Conservation (phyloP, 192 early-diverging fungal genomes). For the Tieghemiomyces parasiticus region DNA sequence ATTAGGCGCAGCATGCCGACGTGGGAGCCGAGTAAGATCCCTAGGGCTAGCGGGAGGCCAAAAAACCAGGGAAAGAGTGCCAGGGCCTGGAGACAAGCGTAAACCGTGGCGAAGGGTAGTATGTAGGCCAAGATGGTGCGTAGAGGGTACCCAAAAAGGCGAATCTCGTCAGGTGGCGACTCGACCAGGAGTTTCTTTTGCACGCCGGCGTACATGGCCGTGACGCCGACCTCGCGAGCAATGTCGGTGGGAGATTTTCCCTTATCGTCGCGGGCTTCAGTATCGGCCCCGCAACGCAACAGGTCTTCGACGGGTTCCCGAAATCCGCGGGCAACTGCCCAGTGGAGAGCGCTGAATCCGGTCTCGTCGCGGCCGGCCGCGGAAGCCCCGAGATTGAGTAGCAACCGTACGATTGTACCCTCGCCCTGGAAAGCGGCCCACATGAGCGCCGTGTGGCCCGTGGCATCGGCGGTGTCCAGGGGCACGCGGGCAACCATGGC, state of each 20-base stretch:
- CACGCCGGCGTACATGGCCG: conserved; percentile 14
- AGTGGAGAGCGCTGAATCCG: conserved; percentile 79
- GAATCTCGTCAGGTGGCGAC: conserved; percentile 13
- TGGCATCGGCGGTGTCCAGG: conserved; percentile 54
- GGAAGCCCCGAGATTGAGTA: conserved; percentile 53
- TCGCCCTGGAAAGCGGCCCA: conserved; percentile 89
- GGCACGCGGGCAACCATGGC: conserved; percentile 49
- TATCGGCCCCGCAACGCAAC: conserved; percentile 56
- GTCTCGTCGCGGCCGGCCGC: conserved; percentile 51
- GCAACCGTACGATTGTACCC: conserved; percentile 44
- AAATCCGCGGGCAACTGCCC: conserved; percentile 58
- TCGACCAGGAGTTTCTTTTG: conserved; percentile 15
- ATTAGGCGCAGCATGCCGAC: conserved; percentile 42
- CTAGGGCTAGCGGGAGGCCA: conserved; percentile 43
- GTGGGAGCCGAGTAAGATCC: conserved; percentile 36
- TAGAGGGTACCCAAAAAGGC: conserved; percentile 19
- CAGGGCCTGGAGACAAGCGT: conserved; percentile 37
- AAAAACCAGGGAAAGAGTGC: conserved; percentile 61
- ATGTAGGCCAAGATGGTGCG: conserved; percentile 50
- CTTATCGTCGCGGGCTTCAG: conserved; percentile 43
- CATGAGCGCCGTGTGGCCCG: conserved; percentile 82
- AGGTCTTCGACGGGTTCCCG: conserved; percentile 41
- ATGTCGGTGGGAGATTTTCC: conserved; percentile 76
- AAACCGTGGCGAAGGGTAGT: conserved; percentile 51
- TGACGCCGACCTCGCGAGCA: conserved; percentile 47